These are phyloP conservation scores for Ceratobasidium theobromae DNA, from an alignment of 1,284 basidiomycete species.

Conservation along the genomic window DNA sequence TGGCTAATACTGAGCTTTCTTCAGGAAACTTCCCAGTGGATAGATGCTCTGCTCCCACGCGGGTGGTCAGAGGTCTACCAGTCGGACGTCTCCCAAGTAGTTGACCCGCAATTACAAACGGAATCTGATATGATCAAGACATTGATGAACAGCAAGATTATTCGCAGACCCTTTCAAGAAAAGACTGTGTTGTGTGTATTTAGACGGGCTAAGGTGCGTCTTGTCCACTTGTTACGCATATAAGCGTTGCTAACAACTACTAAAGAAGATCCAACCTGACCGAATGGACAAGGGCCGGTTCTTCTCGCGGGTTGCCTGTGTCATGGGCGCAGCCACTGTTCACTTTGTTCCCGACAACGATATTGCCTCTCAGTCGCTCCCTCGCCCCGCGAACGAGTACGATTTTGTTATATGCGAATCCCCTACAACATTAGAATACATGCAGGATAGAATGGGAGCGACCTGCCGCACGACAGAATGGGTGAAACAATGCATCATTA, in stretches of 20 bases:
- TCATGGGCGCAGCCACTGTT: slow-evolving; percentile 71
- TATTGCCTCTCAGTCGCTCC: slow-evolving; percentile 43
- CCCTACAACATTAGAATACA: slow-evolving; percentile 40
- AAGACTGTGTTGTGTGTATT: slow-evolving; percentile 40
- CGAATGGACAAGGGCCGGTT: slow-evolving; percentile 15
- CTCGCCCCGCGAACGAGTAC: slow-evolving; percentile 42
- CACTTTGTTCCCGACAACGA: slow-evolving; percentile 53
- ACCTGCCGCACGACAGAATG: slow-evolving; percentile 54
- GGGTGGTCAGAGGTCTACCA: slow-evolving; percentile 59
- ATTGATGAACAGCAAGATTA: slow-evolving; percentile 53
- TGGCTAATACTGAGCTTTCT: slow-evolving; percentile 1
- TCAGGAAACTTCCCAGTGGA: slow-evolving; percentile 56
- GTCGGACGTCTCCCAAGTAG: slow-evolving; percentile 63
- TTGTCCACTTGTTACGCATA: slow-evolving; percentile 3
- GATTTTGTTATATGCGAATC: slow-evolving; percentile 71
- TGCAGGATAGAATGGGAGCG: slow-evolving; percentile 45
- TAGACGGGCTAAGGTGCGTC: slow-evolving; percentile 33
- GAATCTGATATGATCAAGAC: slow-evolving; percentile 54
- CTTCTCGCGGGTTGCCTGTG: slow-evolving; percentile 59
- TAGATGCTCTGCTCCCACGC: slow-evolving; percentile 62
- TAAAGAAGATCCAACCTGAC: slow-evolving; percentile 29
- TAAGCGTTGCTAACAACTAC: slow-evolving; percentile 5
- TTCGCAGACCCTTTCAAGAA: slow-evolving; percentile 40
- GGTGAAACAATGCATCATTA: slow-evolving; percentile 80
- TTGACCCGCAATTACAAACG: slow-evolving; percentile 71